phyloP scores from a whole-genome alignment of 257 asterid species.

The Anisodus tanguticus region DNA sequence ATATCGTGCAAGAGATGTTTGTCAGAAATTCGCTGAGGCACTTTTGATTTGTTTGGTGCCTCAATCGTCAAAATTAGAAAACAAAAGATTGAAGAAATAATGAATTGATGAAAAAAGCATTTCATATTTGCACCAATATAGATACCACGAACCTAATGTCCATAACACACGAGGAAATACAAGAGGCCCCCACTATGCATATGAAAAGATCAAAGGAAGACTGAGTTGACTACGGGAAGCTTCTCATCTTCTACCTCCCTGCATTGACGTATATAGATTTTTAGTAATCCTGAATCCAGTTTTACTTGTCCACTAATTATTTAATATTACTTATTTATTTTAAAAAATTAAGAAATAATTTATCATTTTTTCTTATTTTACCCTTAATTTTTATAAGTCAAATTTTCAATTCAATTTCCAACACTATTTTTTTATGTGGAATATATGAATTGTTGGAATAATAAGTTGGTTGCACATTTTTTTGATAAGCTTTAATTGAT shows the following conservation, averaged over 20 bases:
- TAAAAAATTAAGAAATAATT: no score
- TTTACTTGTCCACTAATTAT: no score
- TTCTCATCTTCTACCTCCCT: not conserved
- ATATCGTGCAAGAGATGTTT: not conserved
- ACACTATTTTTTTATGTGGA: no score
- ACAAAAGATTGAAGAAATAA: not conserved
- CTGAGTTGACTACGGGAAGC: constrained; percentile 23
- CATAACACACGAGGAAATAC: constrained; percentile 16
- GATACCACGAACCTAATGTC: constrained; percentile 23
- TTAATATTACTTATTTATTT: no score
- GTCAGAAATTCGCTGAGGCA: not conserved
- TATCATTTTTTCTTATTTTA: no score
- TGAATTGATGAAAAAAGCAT: not conserved
- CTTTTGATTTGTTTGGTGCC: constrained; percentile 21
- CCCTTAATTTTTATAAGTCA: no score
- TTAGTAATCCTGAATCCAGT: no score
- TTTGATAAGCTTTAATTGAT: no score
- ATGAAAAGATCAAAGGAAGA: not conserved
- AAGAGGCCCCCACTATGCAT: not conserved
- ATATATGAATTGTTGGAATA: no score
- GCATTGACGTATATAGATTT: not conserved
- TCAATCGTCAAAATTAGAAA: not conserved
- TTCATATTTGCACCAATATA: not conserved
- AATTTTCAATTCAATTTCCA: no score
- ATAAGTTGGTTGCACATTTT: no score